Evolutionary conservation across 306 rosid species (phyloP).

Genomic region (Ammopiptanthus mongolicus): DNA sequence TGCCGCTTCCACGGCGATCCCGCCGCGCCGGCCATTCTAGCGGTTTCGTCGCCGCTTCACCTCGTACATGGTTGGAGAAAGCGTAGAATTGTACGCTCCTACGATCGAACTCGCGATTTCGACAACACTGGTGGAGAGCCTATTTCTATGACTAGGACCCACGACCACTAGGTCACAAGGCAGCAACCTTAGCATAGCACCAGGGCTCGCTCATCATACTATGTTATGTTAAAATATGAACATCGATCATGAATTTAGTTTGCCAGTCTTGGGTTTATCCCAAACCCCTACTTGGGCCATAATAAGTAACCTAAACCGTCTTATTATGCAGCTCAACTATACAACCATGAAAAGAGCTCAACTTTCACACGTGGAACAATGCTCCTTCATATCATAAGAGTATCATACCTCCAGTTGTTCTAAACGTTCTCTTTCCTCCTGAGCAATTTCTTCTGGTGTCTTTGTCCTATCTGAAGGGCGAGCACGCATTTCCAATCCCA

Average conservation of each 20-base stretch:
- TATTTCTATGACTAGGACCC: slow-evolving; percentile 1
- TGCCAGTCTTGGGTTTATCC: not conserved
- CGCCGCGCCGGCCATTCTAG: too few relatives aligned
- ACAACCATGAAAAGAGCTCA: not conserved
- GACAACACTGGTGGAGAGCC: not conserved
- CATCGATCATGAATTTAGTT: not conserved
- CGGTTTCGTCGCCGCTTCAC: too few relatives aligned
- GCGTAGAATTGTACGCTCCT: too few relatives aligned
- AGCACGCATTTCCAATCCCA: slow-evolving; percentile 83
- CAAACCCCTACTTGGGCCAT: not conserved
- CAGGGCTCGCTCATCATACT: not conserved
- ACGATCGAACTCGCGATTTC: too few relatives aligned
- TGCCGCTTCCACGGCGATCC: too few relatives aligned
- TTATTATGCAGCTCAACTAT: not conserved
- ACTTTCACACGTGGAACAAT: not conserved
- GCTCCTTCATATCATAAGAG: not conserved
- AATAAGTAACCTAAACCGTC: slow-evolving; percentile 3
- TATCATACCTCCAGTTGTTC: slow-evolving; percentile 72
- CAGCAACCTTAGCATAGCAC: not conserved
- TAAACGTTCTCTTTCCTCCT: slow-evolving; percentile 79
- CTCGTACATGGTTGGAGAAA: too few relatives aligned
- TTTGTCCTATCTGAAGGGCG: slow-evolving; percentile 89
- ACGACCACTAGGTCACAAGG: not conserved
- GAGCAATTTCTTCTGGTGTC: slow-evolving; percentile 88
- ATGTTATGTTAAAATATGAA: not conserved